Conservation (phyloP, 176 grass and related monocot genomes). For the Oryza officinalis region DNA sequence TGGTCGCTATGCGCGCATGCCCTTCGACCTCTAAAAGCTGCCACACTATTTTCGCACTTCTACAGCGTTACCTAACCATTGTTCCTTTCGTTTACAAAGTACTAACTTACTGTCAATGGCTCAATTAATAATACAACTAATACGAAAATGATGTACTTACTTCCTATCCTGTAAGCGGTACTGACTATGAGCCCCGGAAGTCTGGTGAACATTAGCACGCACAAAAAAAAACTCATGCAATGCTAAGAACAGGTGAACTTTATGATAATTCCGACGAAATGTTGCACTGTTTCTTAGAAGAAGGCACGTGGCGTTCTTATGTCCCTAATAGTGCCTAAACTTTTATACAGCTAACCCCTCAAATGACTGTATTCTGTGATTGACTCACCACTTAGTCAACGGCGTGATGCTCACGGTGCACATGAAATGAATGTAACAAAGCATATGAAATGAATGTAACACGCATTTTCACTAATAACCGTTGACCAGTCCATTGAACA, state of each 20-base stretch:
- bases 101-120: too few species aligned
- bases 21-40: not conserved
- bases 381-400: not conserved
- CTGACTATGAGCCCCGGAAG: too few species aligned
- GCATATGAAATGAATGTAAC: not conserved
- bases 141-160: too few species aligned
- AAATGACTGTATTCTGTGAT: not conserved
- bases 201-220: too few species aligned
- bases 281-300: not conserved
- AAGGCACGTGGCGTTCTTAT: not conserved
- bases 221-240: too few species aligned
- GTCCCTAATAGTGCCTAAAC: not conserved
- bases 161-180: too few species aligned
- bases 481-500: not conserved
- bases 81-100: not conserved
- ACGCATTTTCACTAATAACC: not conserved
- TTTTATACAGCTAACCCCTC: too few species aligned
- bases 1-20: not conserved
- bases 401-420: not conserved
- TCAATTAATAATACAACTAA: too few species aligned
- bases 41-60: not conserved
- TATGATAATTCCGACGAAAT: not conserved
- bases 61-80: not conserved
- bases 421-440: not conserved
- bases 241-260: not conserved